Percentiles rank a stretch among this genome's conserved stretches.
phyloP scores from a whole-genome alignment of 2,329 filamentous ascomycete species.

The Talaromyces sp. region DNA sequence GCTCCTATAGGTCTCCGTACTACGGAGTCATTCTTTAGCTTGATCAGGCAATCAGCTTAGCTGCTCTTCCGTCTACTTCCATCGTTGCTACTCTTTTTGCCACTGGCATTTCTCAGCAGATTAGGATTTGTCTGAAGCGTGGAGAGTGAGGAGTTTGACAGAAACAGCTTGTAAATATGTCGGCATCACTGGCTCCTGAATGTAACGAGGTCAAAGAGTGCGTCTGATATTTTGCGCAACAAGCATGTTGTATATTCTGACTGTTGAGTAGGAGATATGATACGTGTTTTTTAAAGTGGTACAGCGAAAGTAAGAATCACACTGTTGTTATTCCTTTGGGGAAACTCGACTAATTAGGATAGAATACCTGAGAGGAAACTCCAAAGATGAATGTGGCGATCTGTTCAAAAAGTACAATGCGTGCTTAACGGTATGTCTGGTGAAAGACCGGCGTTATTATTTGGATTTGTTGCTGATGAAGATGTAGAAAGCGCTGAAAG shows the following conservation, averaged over 20 bases:
- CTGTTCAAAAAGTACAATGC: conserved; percentile 85
- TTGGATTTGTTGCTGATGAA: conserved; percentile 1
- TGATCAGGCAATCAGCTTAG: neutral
- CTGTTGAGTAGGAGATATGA: conserved; percentile 71
- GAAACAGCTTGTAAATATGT: conserved; percentile 54
- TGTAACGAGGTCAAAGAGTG: conserved; percentile 97
- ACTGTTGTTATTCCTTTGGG: neutral
- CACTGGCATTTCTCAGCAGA: neutral
- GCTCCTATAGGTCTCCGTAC: neutral
- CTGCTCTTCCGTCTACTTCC: neutral
- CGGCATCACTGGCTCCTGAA: conserved; percentile 86
- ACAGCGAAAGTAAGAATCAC: conserved; percentile 74
- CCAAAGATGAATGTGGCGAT: conserved; percentile 78
- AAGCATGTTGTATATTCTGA: conserved; percentile 9
- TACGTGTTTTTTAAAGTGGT: conserved; percentile 98
- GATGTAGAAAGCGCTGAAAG: conserved; percentile 71
- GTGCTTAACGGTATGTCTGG: conserved; percentile 68
- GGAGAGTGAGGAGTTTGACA: neutral
- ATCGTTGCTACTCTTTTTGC: neutral
- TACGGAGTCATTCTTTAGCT: no score
- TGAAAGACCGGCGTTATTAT: neutral
- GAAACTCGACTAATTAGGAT: conserved; percentile 13
- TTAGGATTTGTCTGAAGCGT: neutral
- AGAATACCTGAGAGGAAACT: conserved; percentile 87
- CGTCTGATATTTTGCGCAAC: conserved; percentile 24